Conservation (phyloP, 2,329 filamentous ascomycete genomes). For the Paracorniculantispora psalliotae region DNA sequence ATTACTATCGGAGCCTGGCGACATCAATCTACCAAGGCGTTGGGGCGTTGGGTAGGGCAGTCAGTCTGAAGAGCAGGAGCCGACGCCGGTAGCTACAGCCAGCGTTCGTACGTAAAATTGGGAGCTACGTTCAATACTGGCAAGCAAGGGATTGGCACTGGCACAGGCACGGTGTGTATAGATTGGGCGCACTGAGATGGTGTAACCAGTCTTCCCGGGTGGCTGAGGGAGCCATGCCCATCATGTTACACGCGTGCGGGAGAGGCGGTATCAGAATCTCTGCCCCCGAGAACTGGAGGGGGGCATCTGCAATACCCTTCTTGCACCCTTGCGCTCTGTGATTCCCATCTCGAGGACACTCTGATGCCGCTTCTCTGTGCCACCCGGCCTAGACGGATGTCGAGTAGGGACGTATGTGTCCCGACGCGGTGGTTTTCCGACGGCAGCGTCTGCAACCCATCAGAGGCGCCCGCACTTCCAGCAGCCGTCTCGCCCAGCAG, state of each 20-base stretch:
- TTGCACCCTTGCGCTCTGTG: not conserved
- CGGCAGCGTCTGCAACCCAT: not conserved
- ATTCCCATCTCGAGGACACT: not conserved
- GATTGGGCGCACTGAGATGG: not conserved
- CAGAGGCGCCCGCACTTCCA: not conserved
- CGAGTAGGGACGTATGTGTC: not conserved
- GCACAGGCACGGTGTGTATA: not conserved
- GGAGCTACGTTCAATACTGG: not conserved
- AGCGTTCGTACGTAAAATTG: not conserved
- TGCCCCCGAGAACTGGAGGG: not conserved
- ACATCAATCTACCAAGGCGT: not conserved
- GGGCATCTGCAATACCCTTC: not conserved
- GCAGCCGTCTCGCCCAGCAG: not conserved
- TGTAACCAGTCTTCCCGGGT: not conserved
- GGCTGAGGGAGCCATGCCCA: not conserved
- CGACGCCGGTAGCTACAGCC: not conserved
- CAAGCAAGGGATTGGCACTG: not conserved
- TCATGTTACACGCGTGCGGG: conserved; percentile 4
- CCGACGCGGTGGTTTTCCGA: conserved; percentile 7
- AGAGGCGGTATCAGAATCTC: not conserved
- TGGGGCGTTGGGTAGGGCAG: not conserved
- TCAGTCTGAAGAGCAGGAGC: not conserved
- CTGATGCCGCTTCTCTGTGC: not conserved
- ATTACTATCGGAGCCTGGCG: not conserved
- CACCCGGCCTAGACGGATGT: not conserved